A percentile compares a stretch with the other conserved stretches of the same genome.
phyloP scores from a whole-genome alignment of 495 filamentous ascomycete genomes.

The Aspergillus conjunctus region DNA sequence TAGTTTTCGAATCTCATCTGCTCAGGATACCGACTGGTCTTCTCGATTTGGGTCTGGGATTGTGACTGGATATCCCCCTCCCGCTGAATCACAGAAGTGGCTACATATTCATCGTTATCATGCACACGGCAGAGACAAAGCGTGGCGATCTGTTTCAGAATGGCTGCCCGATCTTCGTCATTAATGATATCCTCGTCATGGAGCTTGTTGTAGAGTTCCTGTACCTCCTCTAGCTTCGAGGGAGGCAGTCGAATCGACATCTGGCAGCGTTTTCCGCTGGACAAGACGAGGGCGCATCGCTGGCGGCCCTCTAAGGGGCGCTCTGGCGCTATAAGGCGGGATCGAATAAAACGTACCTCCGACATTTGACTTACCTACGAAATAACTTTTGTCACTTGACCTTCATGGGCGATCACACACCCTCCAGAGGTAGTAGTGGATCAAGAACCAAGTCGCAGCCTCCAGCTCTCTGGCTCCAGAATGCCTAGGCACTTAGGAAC shows the following conservation, averaged over 20 bases:
- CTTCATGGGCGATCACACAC: too few relatives aligned
- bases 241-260: background rate
- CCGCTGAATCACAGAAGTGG: background rate
- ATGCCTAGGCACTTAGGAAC: too few relatives aligned
- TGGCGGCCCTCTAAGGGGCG: background rate
- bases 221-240: background rate
- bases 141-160: background rate
- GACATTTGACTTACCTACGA: background rate
- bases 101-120: background rate
- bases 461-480: too few relatives aligned
- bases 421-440: too few relatives aligned
- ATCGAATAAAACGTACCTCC: background rate
- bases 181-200: background rate
- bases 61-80: background rate
- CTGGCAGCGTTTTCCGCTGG: background rate
- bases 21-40: background rate
- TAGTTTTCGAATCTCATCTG: background rate
- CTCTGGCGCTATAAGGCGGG: background rate
- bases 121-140: background rate
- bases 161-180: background rate
- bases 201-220: conserved; percentile 1
- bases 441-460: too few relatives aligned
- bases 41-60: background rate
- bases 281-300: background rate
- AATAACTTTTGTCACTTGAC: too few relatives aligned